These are phyloP conservation scores for Mariannaea sp. DNA, from an alignment of 2,329 filamentous ascomycete genomes.

Conservation along the genomic window DNA sequence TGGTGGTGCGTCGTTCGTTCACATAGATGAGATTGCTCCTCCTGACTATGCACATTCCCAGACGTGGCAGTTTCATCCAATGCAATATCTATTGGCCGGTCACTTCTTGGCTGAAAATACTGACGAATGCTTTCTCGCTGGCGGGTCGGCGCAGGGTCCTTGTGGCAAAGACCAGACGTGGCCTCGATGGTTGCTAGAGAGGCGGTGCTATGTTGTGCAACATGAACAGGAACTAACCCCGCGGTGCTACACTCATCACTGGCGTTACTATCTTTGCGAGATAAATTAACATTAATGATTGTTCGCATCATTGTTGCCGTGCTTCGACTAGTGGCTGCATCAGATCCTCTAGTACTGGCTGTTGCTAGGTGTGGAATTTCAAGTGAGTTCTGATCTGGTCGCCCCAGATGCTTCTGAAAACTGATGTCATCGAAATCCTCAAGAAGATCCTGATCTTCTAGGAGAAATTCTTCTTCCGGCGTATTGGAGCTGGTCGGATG, in stretches of 20 bases:
- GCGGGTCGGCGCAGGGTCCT: constrained; percentile 11
- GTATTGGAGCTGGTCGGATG: not conserved
- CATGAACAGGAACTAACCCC: constrained; percentile 34
- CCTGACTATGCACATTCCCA: constrained; percentile 16
- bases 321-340: not conserved
- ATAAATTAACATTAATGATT: constrained; percentile 40
- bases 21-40: constrained; percentile 14
- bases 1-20: constrained; percentile 10
- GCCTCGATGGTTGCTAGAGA: constrained; percentile 7
- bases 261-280: constrained; percentile 38
- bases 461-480: not conserved
- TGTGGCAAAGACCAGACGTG: constrained; percentile 3
- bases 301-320: constrained; percentile 37
- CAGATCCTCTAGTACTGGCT: not conserved
- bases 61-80: constrained; percentile 43
- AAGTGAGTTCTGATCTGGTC: too few relatives aligned
- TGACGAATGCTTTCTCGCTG: constrained; percentile 37
- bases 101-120: constrained; percentile 38
- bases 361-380: too few relatives aligned
- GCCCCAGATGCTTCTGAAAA: constrained; percentile 11
- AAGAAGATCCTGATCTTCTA: constrained; percentile 18
- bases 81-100: constrained; percentile 41
- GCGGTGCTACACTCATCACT: constrained; percentile 37
- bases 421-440: constrained; percentile 17
- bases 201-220: constrained; percentile 27